Evolutionary conservation across 768 basidiomycete genomes (phyloP).

Genomic region (Dioszegia aurantiaca): DNA sequence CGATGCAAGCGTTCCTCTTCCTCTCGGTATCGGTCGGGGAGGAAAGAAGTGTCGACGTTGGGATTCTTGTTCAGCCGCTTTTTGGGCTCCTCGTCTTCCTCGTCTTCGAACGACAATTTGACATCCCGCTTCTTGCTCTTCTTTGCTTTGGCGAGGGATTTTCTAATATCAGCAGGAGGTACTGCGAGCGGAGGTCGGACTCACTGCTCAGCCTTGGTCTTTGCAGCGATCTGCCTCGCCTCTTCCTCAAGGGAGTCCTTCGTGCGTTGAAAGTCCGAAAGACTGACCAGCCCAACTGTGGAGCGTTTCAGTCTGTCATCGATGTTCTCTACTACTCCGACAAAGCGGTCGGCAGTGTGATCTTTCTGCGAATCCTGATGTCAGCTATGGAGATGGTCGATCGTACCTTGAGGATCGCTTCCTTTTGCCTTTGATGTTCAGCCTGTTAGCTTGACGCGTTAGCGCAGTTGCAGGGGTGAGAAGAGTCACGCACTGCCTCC

Average conservation of each 20-base stretch:
- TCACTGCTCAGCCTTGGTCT: slow-evolving; percentile 56
- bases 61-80: slow-evolving; percentile 88
- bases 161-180: slow-evolving; percentile 16
- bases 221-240: slow-evolving; percentile 81
- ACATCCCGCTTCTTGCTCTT: slow-evolving; percentile 71
- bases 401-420: slow-evolving; percentile 32
- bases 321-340: slow-evolving; percentile 89
- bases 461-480: slow-evolving; percentile 64
- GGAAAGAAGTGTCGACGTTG: slow-evolving; percentile 92
- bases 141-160: slow-evolving; percentile 55
- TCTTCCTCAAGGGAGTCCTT: slow-evolving; percentile 87
- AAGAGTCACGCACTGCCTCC: slow-evolving; percentile 52
- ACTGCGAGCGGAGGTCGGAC: neutral
- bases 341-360: slow-evolving; percentile 80
- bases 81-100: slow-evolving; percentile 65
- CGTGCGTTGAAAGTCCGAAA: slow-evolving; percentile 89
- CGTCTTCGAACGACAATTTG: slow-evolving; percentile 90
- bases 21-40: slow-evolving; percentile 96
- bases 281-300: slow-evolving; percentile 83
- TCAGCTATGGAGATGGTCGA: neutral
- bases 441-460: slow-evolving; percentile 55
- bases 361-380: slow-evolving; percentile 80
- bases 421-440: slow-evolving; percentile 41
- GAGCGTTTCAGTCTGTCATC: slow-evolving; percentile 87
- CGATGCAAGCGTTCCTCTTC: slow-evolving; percentile 83